These are phyloP conservation scores for Monosporascus sp. DNA, from an alignment of 2,329 filamentous ascomycete genomes.

Conservation along the genomic window DNA sequence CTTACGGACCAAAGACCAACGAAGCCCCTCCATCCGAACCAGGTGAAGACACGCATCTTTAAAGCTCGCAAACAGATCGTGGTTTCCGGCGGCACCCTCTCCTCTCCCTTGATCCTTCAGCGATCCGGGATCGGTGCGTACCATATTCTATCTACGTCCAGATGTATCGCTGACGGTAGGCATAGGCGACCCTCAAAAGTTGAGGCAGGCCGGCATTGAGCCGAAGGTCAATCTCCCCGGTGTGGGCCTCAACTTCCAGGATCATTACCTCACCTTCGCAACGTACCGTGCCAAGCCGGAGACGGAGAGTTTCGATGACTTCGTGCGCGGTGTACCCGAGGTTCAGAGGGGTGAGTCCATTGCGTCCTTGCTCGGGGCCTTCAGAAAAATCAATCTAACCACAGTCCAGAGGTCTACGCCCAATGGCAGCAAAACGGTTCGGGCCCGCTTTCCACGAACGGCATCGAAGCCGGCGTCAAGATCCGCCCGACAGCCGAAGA, in stretches of 20 bases:
- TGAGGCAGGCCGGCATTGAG: conserved; percentile 62
- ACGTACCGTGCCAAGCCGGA: conserved; percentile 68
- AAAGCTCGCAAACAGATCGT: conserved; percentile 69
- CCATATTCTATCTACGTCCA: not conserved
- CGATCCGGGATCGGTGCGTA: conserved; percentile 59
- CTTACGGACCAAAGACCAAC: conserved; percentile 38
- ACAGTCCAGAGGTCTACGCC: conserved; percentile 53
- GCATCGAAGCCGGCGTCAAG: conserved; percentile 76
- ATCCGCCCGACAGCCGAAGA: conserved; percentile 66
- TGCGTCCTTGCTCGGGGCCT: not conserved
- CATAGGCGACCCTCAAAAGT: conserved; percentile 61
- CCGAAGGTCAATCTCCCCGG: conserved; percentile 66
- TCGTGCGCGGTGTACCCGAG: conserved; percentile 66
- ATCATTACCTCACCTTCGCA: conserved; percentile 69
- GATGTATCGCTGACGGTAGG: not conserved
- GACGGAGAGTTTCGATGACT: conserved; percentile 76
- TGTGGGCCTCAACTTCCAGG: conserved; percentile 72
- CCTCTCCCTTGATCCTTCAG: conserved; percentile 70
- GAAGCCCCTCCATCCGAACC: conserved; percentile 57
- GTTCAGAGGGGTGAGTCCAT: conserved; percentile 54
- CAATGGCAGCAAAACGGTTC: conserved; percentile 79
- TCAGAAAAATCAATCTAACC: conserved; percentile 4
- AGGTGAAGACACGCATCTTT: conserved; percentile 51
- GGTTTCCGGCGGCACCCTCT: conserved; percentile 66
- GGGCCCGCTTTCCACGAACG: conserved; percentile 71